A percentile compares a stretch with the other conserved stretches of the same genome.
Conservation (phyloP, 352 stramenopile species). For the Phytophthora megakarya region DNA sequence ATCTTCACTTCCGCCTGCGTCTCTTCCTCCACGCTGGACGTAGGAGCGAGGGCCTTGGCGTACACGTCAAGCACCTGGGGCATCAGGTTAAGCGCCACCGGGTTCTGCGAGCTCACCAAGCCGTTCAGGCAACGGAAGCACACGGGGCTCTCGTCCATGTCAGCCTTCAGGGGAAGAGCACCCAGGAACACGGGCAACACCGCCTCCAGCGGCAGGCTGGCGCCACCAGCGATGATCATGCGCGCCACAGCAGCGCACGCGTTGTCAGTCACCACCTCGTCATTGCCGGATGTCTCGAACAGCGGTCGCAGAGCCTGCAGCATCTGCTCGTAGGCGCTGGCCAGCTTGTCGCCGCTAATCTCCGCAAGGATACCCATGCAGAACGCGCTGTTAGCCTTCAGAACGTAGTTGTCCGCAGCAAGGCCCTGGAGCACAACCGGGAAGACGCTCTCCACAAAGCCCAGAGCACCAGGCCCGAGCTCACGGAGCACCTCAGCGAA, state of each 20-base stretch:
- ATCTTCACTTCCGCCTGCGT: constrained; percentile 75
- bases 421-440: constrained; percentile 91
- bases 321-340: constrained; percentile 90
- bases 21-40: constrained; percentile 74
- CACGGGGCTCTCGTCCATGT: constrained; percentile 96
- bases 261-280: constrained; percentile 93
- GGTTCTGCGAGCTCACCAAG: constrained; percentile 92
- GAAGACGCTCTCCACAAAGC: constrained; percentile 91
- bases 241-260: constrained; percentile 91
- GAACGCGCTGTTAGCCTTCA: constrained; percentile 96
- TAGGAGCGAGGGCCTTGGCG: constrained; percentile 65
- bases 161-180: constrained; percentile 94
- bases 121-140: constrained; percentile 95
- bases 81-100: constrained; percentile 70
- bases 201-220: constrained; percentile 88
- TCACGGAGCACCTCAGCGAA: constrained; percentile 95
- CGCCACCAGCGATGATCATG: constrained; percentile 90
- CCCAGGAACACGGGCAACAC: constrained; percentile 95
- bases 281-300: constrained; percentile 88
- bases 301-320: constrained; percentile 91
- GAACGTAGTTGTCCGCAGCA: constrained; percentile 91
- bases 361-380: constrained; percentile 93
- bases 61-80: constrained; percentile 83
- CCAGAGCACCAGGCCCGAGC: constrained; percentile 74
- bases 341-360: constrained; percentile 73